Percentiles rank a stretch among this genome's conserved stretches.
Conservation (phyloP, 371 early-diverging fungal species). For the Circinella minor region DNA sequence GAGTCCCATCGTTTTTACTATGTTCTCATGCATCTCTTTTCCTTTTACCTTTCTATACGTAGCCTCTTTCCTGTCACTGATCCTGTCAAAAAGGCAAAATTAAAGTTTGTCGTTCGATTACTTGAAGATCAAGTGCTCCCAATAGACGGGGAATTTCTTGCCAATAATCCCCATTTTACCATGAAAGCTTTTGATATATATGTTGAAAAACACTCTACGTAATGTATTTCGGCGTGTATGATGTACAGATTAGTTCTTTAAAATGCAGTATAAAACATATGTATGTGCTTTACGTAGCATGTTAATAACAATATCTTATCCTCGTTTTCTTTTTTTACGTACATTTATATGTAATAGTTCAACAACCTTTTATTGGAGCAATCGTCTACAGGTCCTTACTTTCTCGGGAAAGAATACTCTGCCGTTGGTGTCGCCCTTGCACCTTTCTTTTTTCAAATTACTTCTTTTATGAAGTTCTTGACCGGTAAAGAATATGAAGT, state of each 20-base stretch:
- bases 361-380: constrained; percentile 43
- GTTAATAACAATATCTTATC: too few relatives aligned
- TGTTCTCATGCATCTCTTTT: neutral
- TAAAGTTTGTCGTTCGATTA: neutral
- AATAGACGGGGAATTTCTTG: neutral
- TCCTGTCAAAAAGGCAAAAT: neutral
- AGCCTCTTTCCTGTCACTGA: neutral
- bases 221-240: neutral
- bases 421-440: constrained; percentile 56
- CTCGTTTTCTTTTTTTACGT: neutral
- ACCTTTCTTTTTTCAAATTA: constrained; percentile 38
- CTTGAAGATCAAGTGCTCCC: neutral
- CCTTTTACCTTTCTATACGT: neutral
- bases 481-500: neutral
- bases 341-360: constrained; percentile 14
- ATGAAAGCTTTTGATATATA: neutral
- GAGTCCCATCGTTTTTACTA: too few relatives aligned
- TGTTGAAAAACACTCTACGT: neutral
- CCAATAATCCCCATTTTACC: neutral
- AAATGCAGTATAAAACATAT: too few relatives aligned
- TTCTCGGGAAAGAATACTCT: constrained; percentile 53
- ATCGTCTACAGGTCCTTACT: constrained; percentile 58
- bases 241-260: neutral
- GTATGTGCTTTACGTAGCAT: too few relatives aligned
- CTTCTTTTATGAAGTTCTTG: neutral